Percentiles rank a stretch among this genome's conserved stretches.
Evolutionary conservation across 441 rosid genomes (phyloP).

Genomic region (Adansonia rubrostipa): DNA sequence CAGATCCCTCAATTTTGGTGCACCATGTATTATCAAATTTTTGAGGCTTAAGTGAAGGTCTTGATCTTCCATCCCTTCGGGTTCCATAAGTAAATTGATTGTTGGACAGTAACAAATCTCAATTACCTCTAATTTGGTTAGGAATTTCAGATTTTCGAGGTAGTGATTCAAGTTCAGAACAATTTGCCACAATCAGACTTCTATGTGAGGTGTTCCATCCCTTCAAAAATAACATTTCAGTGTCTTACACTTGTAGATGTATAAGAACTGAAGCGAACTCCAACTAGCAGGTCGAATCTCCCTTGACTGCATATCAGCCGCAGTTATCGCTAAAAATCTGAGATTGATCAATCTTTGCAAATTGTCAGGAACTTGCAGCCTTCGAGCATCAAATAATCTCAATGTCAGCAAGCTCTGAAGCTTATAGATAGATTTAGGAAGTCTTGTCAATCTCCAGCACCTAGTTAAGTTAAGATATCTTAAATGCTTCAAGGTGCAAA

Average conservation of each 20-base stretch:
- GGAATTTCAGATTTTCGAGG: neutral
- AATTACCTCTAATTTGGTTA: neutral
- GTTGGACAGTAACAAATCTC: neutral
- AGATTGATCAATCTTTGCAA: conserved; percentile 1
- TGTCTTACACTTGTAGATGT: neutral
- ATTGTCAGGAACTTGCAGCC: neutral
- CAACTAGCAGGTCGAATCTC: conserved; percentile 11
- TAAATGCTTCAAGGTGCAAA: neutral
- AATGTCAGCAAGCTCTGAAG: conserved; percentile 6
- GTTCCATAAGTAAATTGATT: neutral
- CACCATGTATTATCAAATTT: neutral
- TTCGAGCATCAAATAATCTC: neutral
- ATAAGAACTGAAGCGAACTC: neutral
- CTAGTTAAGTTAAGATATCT: neutral
- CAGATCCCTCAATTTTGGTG: neutral
- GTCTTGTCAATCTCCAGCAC: neutral
- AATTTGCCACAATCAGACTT: rapidly evolving
- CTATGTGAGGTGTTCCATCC: neutral
- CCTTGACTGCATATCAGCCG: neutral
- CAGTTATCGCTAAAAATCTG: neutral
- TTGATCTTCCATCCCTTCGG: neutral
- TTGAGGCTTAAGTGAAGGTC: neutral
- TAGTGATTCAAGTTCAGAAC: neutral
- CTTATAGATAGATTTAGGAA: neutral
- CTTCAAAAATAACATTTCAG: neutral